Percentiles rank a stretch among this genome's conserved stretches.
phyloP scores from a whole-genome alignment of 441 rosid species.

The Metrosideros polymorpha region DNA sequence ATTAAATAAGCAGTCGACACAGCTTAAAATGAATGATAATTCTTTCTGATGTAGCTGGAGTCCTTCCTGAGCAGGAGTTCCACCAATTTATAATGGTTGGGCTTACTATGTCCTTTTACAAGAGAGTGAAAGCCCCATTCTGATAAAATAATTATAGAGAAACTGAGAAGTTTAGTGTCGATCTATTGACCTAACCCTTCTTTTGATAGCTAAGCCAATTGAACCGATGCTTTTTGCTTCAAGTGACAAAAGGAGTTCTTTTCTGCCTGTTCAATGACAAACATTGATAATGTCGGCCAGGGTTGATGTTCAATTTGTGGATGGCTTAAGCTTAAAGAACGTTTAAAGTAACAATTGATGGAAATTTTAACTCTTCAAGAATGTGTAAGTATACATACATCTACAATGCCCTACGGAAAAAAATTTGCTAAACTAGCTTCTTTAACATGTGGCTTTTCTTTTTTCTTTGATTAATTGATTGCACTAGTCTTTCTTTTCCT shows the following conservation, averaged over 20 bases:
- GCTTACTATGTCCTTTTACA: not conserved
- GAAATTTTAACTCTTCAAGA: not conserved
- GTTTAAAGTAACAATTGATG: not conserved
- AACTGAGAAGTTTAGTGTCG: not conserved
- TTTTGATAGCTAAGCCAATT: not conserved
- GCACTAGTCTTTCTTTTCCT: not conserved
- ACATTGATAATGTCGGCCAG: not conserved
- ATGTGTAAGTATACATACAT: not conserved
- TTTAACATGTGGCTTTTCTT: not conserved
- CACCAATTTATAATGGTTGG: not conserved
- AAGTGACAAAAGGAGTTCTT: not conserved
- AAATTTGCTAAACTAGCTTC: not conserved
- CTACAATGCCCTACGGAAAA: not conserved
- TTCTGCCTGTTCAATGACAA: not conserved
- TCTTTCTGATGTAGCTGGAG: not conserved
- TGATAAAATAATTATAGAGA: not conserved
- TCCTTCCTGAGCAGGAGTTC: not conserved
- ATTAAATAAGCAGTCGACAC: not conserved
- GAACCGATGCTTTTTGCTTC: not conserved
- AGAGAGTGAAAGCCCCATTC: not conserved
- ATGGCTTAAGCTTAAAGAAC: not conserved
- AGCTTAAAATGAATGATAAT: not conserved
- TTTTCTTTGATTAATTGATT: not conserved
- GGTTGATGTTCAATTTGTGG: not conserved
- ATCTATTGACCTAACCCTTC: not conserved